phyloP scores from a whole-genome alignment of 345 rosid genomes.

The rapeseed (Brassica napus) region DNA sequence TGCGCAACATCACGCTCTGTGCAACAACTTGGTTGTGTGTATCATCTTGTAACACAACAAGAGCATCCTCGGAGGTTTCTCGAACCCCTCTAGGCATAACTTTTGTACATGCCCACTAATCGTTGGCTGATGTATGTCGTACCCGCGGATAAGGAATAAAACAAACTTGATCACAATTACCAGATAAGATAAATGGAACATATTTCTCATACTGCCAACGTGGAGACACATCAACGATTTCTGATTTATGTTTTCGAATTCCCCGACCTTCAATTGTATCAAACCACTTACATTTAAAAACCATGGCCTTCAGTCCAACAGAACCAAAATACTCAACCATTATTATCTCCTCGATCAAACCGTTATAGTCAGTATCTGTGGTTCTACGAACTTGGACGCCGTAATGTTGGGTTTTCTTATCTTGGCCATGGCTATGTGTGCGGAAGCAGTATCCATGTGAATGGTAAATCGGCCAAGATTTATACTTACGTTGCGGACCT shows the following conservation, averaged over 20 bases:
- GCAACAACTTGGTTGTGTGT: too few relatives aligned
- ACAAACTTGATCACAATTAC: not conserved
- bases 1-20: too few relatives aligned
- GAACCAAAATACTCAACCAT: not conserved
- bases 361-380: not conserved
- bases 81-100: too few relatives aligned
- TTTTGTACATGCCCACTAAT: too few relatives aligned
- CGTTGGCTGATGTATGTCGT: not conserved
- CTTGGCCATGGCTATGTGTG: too few relatives aligned
- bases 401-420: not conserved
- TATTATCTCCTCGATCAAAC: not conserved
- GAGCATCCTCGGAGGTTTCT: too few relatives aligned
- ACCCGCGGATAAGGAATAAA: not conserved
- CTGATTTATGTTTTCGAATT: not conserved
- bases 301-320: not conserved
- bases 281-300: too few relatives aligned
- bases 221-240: not conserved
- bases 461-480: not conserved
- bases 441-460: not conserved
- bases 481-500: not conserved
- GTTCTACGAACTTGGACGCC: not conserved
- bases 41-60: too few relatives aligned
- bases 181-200: not conserved
- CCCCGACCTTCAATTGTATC: not conserved
- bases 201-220: not conserved